These are phyloP conservation scores for Phytophthora sp. DNA, from an alignment of 352 stramenopile species.

Conservation along the genomic window DNA sequence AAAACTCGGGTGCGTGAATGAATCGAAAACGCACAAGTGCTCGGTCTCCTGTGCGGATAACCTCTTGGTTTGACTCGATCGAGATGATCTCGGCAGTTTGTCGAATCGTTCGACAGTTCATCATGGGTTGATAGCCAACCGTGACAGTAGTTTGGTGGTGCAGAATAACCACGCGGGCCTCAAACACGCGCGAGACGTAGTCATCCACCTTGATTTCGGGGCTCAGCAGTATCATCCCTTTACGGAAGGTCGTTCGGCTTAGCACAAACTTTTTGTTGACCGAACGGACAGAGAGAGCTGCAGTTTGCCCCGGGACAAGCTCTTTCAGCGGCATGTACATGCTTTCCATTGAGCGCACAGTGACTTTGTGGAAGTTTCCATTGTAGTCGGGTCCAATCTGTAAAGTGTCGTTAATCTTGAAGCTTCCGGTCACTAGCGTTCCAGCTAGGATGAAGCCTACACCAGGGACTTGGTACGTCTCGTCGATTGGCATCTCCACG, in stretches of 20 bases:
- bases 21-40: slow-evolving; percentile 91
- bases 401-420: slow-evolving; percentile 89
- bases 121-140: slow-evolving; percentile 94
- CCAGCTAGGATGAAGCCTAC: slow-evolving; percentile 95
- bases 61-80: slow-evolving; percentile 82
- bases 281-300: slow-evolving; percentile 86
- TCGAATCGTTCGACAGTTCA: slow-evolving; percentile 93
- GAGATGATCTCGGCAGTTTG: slow-evolving; percentile 91
- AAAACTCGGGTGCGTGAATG: slow-evolving; percentile 94
- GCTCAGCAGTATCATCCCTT: slow-evolving; percentile 93
- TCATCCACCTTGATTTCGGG: slow-evolving; percentile 75
- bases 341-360: slow-evolving; percentile 88
- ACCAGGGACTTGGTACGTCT: slow-evolving; percentile 92
- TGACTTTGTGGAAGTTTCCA: slow-evolving; percentile 87
- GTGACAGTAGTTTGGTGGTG: slow-evolving; percentile 96
- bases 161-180: slow-evolving; percentile 93
- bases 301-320: slow-evolving; percentile 84
- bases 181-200: slow-evolving; percentile 88
- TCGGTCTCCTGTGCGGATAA: slow-evolving; percentile 91
- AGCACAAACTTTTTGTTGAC: slow-evolving; percentile 90
- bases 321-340: slow-evolving; percentile 93
- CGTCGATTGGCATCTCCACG: slow-evolving; percentile 89
- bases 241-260: slow-evolving; percentile 86
- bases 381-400: slow-evolving; percentile 92
- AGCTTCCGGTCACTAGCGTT: slow-evolving; percentile 92